These are phyloP conservation scores for Phialophora chinensis DNA, from an alignment of 2,329 filamentous ascomycete genomes.

Conservation along the genomic window DNA sequence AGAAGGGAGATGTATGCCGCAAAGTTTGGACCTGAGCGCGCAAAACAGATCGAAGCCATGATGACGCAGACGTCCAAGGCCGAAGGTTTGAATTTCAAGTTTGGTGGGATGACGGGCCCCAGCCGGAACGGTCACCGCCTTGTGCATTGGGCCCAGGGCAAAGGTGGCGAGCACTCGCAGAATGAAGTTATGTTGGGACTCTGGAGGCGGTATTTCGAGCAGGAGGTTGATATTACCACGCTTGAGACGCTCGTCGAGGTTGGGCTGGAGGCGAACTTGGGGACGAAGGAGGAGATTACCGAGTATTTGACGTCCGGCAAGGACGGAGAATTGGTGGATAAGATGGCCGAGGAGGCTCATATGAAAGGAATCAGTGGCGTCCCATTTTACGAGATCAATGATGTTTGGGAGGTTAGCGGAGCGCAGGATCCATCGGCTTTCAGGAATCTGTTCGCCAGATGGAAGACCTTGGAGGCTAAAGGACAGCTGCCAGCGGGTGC, in stretches of 20 bases:
- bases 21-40: slow-evolving; percentile 69
- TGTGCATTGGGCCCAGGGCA: slow-evolving; percentile 70
- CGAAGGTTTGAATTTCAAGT: slow-evolving; percentile 76
- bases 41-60: slow-evolving; percentile 62
- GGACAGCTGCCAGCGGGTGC: slow-evolving; percentile 18
- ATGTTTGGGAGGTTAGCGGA: slow-evolving; percentile 67
- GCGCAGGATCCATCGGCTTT: slow-evolving; percentile 74
- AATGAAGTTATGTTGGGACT: slow-evolving; percentile 66
- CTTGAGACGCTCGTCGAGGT: slow-evolving; percentile 59
- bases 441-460: slow-evolving; percentile 67
- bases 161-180: slow-evolving; percentile 58
- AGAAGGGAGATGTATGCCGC: slow-evolving; percentile 64
- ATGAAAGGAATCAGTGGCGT: slow-evolving; percentile 68
- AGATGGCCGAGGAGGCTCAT: slow-evolving; percentile 59
- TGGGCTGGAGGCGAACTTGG: slow-evolving; percentile 58
- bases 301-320: slow-evolving; percentile 61
- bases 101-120: slow-evolving; percentile 73
- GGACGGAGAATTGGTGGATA: slow-evolving; percentile 64
- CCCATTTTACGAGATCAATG: slow-evolving; percentile 75
- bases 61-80: slow-evolving; percentile 64
- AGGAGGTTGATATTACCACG: slow-evolving; percentile 68
- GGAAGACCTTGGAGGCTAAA: slow-evolving; percentile 55
- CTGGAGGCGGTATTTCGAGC: slow-evolving; percentile 71
- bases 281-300: slow-evolving; percentile 54
- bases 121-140: slow-evolving; percentile 81